Evolutionary conservation across 2,329 filamentous ascomycete genomes (phyloP).

Genomic region (Delphinella strobiligena): DNA sequence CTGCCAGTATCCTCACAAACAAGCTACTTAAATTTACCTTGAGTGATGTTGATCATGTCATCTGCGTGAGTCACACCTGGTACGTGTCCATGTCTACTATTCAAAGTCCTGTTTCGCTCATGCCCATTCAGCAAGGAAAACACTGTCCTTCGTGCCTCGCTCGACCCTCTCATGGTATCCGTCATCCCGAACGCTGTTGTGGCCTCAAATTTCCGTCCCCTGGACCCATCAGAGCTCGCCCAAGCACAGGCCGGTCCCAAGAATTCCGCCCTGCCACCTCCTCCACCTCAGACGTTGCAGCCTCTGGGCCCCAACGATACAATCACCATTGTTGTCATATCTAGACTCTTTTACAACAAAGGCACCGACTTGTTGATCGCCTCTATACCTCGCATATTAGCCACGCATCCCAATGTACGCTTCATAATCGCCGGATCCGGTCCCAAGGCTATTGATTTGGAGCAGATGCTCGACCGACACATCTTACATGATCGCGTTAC

Average conservation of each 20-base stretch:
- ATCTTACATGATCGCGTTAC: constrained; percentile 78
- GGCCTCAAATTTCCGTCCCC: constrained; percentile 83
- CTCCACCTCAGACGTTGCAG: constrained; percentile 45
- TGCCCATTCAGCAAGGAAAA: constrained; percentile 69
- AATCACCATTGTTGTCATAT: constrained; percentile 95
- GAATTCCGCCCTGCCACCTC: constrained; percentile 29
- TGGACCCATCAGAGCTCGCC: constrained; percentile 31
- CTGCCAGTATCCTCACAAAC: constrained; percentile 89
- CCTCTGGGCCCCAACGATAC: constrained; percentile 70
- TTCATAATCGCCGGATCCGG: constrained; percentile 96
- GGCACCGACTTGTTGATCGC: constrained; percentile 95
- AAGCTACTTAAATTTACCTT: constrained; percentile 92
- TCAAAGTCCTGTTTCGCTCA: constrained; percentile 13
- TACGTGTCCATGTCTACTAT: constrained; percentile 28
- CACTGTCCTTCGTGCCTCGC: constrained; percentile 82
- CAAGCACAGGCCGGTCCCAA: constrained; percentile 20
- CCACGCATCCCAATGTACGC: constrained; percentile 79
- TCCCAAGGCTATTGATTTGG: constrained; percentile 91
- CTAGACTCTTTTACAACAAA: constrained; percentile 96
- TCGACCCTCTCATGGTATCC: constrained; percentile 94
- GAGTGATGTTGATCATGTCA: constrained; percentile 95
- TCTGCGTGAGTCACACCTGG: constrained; percentile 98
- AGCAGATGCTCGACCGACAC: constrained; percentile 82
- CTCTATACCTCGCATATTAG: constrained; percentile 83
- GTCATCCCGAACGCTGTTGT: constrained; percentile 97